Conservation (phyloP, 1,284 basidiomycete species). For the Ganoderma meredithae region DNA sequence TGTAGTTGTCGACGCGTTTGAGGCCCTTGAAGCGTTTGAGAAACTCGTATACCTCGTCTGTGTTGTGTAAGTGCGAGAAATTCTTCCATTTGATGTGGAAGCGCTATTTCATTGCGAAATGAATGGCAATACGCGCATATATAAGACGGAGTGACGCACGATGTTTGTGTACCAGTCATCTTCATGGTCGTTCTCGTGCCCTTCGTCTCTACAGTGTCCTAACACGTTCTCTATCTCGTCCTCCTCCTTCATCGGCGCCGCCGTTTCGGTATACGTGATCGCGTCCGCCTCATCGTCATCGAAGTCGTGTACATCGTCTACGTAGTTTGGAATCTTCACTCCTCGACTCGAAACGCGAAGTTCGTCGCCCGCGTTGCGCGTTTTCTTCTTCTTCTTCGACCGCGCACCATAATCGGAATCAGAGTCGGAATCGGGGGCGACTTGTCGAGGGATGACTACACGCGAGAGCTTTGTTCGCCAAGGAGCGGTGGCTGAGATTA, state of each 20-base stretch:
- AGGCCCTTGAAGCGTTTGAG: conserved; percentile 92
- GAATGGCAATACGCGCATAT: conserved; percentile 25
- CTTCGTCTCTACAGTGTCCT: conserved; percentile 84
- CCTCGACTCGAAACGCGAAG: conserved; percentile 84
- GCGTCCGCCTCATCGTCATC: conserved; percentile 74
- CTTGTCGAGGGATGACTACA: conserved; percentile 54
- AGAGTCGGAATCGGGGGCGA: conserved; percentile 69
- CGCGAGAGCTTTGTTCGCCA: conserved; percentile 10
- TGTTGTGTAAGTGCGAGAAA: conserved; percentile 95
- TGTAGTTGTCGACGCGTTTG: conserved; percentile 99
- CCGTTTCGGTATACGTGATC: conserved; percentile 60
- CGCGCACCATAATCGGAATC: conserved; percentile 90
- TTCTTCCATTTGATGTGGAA: conserved; percentile 98
- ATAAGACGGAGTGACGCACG: conserved; percentile 54
- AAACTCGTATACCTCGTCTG: conserved; percentile 96
- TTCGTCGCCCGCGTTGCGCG: conserved; percentile 64
- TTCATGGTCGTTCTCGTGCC: conserved; percentile 73
- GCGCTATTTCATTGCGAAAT: conserved; percentile 57
- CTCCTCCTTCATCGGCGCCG: conserved; percentile 66
- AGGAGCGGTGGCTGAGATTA: neutral
- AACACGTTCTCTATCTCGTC: conserved; percentile 93
- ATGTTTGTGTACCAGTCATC: conserved; percentile 89
- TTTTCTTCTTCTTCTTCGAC: conserved; percentile 87
- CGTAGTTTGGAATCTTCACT: conserved; percentile 84
- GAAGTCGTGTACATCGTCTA: conserved; percentile 85